Conservation (phyloP, 73 alveolate species). For the Paramecium tetraurelia region DNA sequence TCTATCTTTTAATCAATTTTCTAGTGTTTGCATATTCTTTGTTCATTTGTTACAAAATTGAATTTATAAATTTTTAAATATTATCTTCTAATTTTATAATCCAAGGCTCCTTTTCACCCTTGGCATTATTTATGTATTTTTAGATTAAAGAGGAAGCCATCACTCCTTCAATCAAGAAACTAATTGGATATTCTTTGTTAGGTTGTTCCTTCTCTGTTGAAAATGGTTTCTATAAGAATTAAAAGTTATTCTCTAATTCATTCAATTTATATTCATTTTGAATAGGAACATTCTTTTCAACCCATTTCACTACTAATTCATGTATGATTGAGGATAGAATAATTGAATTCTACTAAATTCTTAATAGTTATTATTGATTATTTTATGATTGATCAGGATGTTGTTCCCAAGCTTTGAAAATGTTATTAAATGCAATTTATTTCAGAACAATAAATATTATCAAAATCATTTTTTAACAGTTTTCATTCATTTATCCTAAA, state of each 20-base stretch:
- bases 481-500: neutral
- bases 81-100: neutral
- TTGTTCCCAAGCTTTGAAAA: neutral
- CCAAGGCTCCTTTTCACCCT: neutral
- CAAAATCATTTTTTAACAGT: neutral
- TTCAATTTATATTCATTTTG: neutral
- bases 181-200: neutral
- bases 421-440: neutral
- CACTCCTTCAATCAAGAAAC: neutral
- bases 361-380: neutral
- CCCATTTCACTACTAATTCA: neutral
- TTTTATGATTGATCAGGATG: neutral
- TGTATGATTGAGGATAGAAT: neutral
- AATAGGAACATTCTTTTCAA: neutral
- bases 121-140: neutral
- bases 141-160: neutral
- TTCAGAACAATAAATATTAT: neutral
- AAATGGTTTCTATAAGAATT: neutral
- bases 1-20: too few species aligned
- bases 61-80: neutral
- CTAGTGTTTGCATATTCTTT: neutral
- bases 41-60: neutral
- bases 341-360: neutral
- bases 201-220: neutral
- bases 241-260: neutral